Evolutionary conservation across 352 stramenopile genomes (phyloP), one percentile per base, ranked within the genome.

Genomic region (Peronospora destructor): DNA sequence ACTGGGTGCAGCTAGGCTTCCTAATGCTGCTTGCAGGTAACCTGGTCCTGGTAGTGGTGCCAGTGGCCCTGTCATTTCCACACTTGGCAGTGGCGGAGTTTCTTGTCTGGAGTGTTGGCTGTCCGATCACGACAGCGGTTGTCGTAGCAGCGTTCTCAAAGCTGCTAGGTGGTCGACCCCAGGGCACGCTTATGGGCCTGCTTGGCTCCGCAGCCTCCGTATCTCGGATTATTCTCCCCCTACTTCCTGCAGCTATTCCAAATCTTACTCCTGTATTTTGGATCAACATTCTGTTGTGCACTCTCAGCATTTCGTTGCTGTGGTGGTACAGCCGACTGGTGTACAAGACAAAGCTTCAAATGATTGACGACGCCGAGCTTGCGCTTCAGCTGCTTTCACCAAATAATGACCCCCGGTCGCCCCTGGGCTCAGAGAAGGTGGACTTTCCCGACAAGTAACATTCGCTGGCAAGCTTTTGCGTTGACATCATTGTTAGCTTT

Each of bases 41-140:
- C 46, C 9, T 79, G 17, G 17, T 84, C 23, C 50, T 85, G 7
- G 64, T 87, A 4, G 51, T 83, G 17, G 51, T 39, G 8, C 71
- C 72, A 16, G 16, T 51, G 1, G 19, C 47, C 10, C 49, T 81
- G 3, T 62, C 72, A 13, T 85, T 85, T 40, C 34, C 56, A 4
- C 73, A 71, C 17, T 40, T 87, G 0, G 44, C 63, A 25, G n/a
- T 84, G 3, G 70, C 68, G 0, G 73, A 85, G 40, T 59, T 86
- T 16, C 73, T 85, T 17, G 72, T 87, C 17, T 87, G 76, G 76
- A 85, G 74, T 59, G 80, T 87, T 28, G 76, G 76, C 11, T 85
- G 72, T 45, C 76, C 76, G 0, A 84, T 87, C 41, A 84, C 72
- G 30, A 84, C 76, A 1, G 74, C 77, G 0, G 77, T 86, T 6